These are phyloP conservation scores for Apophysomyces variabilis DNA, from an alignment of 371 early-diverging fungal species.

Conservation along the genomic window DNA sequence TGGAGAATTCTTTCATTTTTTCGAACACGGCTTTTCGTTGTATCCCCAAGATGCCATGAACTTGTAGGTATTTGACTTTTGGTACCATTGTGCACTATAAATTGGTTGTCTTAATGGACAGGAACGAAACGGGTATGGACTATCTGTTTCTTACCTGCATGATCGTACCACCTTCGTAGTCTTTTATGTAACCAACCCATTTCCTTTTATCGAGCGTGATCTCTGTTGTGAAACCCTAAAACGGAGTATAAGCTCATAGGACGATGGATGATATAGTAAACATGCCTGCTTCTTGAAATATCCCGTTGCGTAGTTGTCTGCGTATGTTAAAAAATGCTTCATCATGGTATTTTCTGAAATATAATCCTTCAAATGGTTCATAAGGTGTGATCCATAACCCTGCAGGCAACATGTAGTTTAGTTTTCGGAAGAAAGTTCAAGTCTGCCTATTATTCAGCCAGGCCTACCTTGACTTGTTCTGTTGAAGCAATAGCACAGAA, in stretches of 20 bases:
- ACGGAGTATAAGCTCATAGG: background rate
- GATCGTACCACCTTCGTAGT: constrained; percentile 99
- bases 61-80: constrained; percentile 60
- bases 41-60: constrained; percentile 60
- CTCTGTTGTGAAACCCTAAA: constrained; percentile 95
- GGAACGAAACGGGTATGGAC: too few relatives aligned
- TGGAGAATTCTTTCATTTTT: constrained; percentile 76
- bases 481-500: constrained; percentile 97
- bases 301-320: constrained; percentile 99
- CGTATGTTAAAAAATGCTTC: constrained; percentile 97
- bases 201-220: constrained; percentile 89
- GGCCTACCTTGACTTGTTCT: constrained; percentile 92
- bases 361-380: constrained; percentile 94
- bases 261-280: background rate
- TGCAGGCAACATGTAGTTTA: constrained; percentile 27
- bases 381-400: constrained; percentile 94
- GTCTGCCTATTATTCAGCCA: constrained; percentile 11
- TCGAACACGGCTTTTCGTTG: constrained; percentile 83
- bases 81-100: constrained; percentile 63
- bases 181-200: constrained; percentile 99
- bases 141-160: constrained; percentile 82
- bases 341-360: constrained; percentile 73
- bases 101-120: too few relatives aligned
- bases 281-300: constrained; percentile 98
- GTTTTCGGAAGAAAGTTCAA: constrained; percentile 5